Base-by-base conservation (phyloP, 208 protist genomes). In the Trypanosoma brucei region DNA sequence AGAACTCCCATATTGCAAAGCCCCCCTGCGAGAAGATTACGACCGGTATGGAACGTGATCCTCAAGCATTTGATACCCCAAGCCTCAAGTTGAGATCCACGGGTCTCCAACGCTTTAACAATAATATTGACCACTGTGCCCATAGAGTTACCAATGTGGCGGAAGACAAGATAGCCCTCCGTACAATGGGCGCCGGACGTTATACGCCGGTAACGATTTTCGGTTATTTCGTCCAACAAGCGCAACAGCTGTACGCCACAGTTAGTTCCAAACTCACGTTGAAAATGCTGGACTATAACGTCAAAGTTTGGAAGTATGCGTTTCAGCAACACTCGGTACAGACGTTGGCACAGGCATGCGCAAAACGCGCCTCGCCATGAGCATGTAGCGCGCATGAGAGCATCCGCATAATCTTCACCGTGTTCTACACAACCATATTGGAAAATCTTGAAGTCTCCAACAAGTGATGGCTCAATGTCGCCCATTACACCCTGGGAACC, bases 1-100 rank as follows among this genome's bases (percentile, higher is more conserved):
- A 91, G 56, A 3, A 83, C 70, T 0, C 72, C 80, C 40, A 86
- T 60, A 52, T 86, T 87, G 58, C 84, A 91, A 62, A 75, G 86
- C 8, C 73, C 73, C 4, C 80, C 80, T 14, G 76, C 71, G 7
- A 91, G 60, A 51, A 81, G 55, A 65, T 79, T 77, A 59, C 62
- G 58, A 4, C 66, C 75, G 14, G 72, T 79, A 30, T 51, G 55
- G 31, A 91, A 64, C 1, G 60, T 38, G 38, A 81, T 62, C 5
- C 75, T 49, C 57, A 82, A 40, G 42, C 75, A 73, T 49, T 80
- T 84, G 59, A 80, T 79, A 31, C 65, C 68, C 84, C 84, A 91
- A 48, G 77, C 78, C 66, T 76, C 67, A 11, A 72, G 33, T 6
- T 39, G 42, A 13, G 22, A 36, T 6, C 55, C 55, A n/a, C 22